Evolutionary conservation across 2,329 filamentous ascomycete genomes (phyloP).

Genomic region (Samsoniella hepiali): DNA sequence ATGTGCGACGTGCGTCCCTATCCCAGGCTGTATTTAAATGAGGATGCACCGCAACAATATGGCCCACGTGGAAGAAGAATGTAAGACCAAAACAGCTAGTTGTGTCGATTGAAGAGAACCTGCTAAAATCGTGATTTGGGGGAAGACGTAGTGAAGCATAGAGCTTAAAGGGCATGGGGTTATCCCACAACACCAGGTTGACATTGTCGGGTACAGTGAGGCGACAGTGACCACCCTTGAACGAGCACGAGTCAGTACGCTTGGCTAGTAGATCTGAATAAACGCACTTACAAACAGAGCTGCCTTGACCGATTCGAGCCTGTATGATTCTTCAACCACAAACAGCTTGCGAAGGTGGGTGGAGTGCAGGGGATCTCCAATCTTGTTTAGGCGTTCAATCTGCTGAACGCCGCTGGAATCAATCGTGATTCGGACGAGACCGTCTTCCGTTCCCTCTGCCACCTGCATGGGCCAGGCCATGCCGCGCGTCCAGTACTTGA

Average conservation of each 20-base stretch:
- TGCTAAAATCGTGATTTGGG: neutral
- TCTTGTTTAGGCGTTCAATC: conserved; percentile 6
- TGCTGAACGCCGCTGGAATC: conserved; percentile 11
- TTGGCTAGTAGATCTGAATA: too few species aligned
- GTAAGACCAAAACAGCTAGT: conserved; percentile 9
- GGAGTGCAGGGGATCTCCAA: conserved; percentile 5
- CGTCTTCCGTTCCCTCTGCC: neutral
- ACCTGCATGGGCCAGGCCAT: conserved; percentile 7
- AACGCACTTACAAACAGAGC: neutral
- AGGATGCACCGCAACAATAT: conserved; percentile 7
- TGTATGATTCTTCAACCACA: neutral
- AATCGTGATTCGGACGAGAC: conserved; percentile 4
- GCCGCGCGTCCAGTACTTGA: conserved; percentile 6
- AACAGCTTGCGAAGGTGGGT: conserved; percentile 7
- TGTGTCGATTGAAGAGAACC: conserved; percentile 6
- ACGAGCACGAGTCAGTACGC: neutral
- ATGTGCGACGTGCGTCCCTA: conserved; percentile 3
- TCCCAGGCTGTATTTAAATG: conserved; percentile 1
- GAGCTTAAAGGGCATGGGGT: neutral
- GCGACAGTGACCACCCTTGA: conserved; percentile 7
- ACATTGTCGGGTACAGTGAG: neutral
- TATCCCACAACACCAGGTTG: neutral
- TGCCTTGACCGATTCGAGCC: neutral
- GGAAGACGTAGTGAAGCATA: conserved; percentile 2
- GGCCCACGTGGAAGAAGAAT: conserved; percentile 8